A percentile compares a stretch with the other conserved stretches of the same genome.
phyloP scores from a whole-genome alignment of 148 eudicot genomes.

The Vaccinium corymbosum region DNA sequence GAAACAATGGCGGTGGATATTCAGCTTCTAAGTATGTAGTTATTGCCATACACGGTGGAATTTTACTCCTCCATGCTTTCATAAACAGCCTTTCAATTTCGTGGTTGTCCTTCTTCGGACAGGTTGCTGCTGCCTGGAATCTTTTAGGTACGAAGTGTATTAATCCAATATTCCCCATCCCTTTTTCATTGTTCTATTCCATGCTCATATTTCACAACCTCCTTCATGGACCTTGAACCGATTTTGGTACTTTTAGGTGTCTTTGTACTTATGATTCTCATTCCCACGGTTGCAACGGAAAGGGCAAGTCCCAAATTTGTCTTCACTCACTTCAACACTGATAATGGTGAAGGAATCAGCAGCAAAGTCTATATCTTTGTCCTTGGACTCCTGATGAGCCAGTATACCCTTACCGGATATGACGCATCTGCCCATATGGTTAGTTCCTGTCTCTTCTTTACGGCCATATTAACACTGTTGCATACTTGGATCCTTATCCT shows the following conservation, averaged over 20 bases:
- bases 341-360: conserved; percentile 61
- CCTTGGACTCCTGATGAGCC: conserved; percentile 94
- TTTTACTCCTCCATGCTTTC: conserved; percentile 70
- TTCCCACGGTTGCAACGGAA: conserved; percentile 78
- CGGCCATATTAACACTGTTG: neutral
- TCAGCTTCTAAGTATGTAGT: conserved; percentile 79
- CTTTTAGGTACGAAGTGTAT: conserved; percentile 45
- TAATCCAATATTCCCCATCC: neutral
- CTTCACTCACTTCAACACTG: conserved; percentile 86
- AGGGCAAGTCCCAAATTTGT: conserved; percentile 80
- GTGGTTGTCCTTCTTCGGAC: conserved; percentile 82
- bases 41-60: conserved; percentile 66
- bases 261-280: conserved; percentile 79
- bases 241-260: conserved; percentile 52
- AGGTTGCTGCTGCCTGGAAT: conserved; percentile 94
- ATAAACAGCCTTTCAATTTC: conserved; percentile 85
- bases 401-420: conserved; percentile 81
- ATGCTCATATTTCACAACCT: neutral
- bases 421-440: conserved; percentile 99
- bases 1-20: conserved; percentile 91
- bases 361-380: conserved; percentile 71
- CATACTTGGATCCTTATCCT: neutral
- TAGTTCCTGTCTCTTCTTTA: conserved; percentile 16
- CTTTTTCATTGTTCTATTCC: neutral
- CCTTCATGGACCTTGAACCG: conserved; percentile 1